Base-by-base conservation (phyloP, 2,329 filamentous ascomycete species). In the Rhexocercosporidium sp. region DNA sequence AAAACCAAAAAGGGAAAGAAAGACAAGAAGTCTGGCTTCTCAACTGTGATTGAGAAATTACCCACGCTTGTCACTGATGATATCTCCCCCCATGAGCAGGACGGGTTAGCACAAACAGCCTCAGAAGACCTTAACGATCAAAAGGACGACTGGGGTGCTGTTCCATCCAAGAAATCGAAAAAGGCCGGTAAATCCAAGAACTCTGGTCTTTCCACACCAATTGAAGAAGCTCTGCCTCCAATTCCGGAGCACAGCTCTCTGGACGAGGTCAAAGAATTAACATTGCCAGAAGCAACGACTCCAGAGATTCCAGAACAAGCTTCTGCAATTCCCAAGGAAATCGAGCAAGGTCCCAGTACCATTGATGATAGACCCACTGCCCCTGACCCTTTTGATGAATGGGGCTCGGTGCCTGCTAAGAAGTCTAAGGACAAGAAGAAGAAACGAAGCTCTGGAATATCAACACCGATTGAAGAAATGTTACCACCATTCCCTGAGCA, bases 181-280 rank as follows among this genome's bases (percentile, higher is more conserved):
- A 79, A 79, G 68, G 74, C 75, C 5, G 82, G 81, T 73, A 83
- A 82, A 66, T 70, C 70, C 20, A 65, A 65, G 44, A 60, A 39
- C 16, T 59, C 62, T 3, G 57, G 57, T 4, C 37, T 39, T 16
- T 34, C 59, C 9, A 62, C 47, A 6, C 59, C 57, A 12, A 29
- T 31, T 14, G 64, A 66, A 59, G 59, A 49, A 8, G 14, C 8
- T 18, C 29, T 56, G 29, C 11, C 16, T 25, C n/a, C 47, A 18
- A 22, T 25, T 29, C 20, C 41, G 3, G 41, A 54, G 20, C 37
- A 22, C 4, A n/a, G 37, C 18, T 27, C 57, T 60, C 7, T 59
- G 6, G 44, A 51, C 6, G 54, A 51, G 5, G 18, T 59, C 44
- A 20, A 39, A 12, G 25, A 60, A 22, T 20, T 29, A 46, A 11